phyloP scores from a whole-genome alignment of 176 grass and related monocot species.

The Bothriochloa decipiens region DNA sequence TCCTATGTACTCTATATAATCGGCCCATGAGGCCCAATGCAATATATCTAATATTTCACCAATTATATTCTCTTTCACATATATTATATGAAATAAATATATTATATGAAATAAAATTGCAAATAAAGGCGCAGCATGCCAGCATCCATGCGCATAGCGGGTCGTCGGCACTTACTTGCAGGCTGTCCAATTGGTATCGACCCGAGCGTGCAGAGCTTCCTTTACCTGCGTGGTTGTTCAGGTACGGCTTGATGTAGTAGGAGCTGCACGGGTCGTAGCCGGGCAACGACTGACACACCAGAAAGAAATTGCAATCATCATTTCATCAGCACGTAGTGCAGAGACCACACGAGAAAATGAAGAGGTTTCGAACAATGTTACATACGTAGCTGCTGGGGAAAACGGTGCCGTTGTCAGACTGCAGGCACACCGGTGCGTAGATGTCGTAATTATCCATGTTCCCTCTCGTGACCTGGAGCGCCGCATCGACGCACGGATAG shows the following conservation, averaged over 20 bases:
- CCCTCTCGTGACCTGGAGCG: neutral
- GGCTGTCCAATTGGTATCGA: slow-evolving; percentile 17
- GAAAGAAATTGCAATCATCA: neutral
- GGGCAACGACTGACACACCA: slow-evolving; percentile 27
- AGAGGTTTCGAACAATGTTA: neutral
- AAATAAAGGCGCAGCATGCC: too few species aligned
- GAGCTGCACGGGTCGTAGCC: slow-evolving; percentile 50
- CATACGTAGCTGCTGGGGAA: slow-evolving; percentile 32
- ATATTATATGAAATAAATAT: too few species aligned
- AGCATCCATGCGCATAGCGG: too few species aligned
- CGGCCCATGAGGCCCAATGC: too few species aligned
- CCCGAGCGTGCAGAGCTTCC: slow-evolving; percentile 48
- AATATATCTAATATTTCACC: too few species aligned
- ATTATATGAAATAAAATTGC: too few species aligned
- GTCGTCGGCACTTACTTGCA: slow-evolving; percentile 40
- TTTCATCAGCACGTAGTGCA: too few species aligned
- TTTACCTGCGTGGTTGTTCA: slow-evolving; percentile 50
- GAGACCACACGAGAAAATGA: neutral
- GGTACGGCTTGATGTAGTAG: slow-evolving; percentile 36
- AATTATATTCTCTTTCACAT: too few species aligned
- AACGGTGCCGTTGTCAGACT: neutral
- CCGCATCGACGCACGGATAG: slow-evolving; percentile 3
- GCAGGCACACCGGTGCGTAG: slow-evolving; percentile 51
- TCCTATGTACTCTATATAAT: too few species aligned
- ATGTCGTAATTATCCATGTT: slow-evolving; percentile 33